These are phyloP conservation scores for Pseudohalonectria lignicola DNA, from an alignment of 2,329 filamentous ascomycete genomes.

Conservation along the genomic window DNA sequence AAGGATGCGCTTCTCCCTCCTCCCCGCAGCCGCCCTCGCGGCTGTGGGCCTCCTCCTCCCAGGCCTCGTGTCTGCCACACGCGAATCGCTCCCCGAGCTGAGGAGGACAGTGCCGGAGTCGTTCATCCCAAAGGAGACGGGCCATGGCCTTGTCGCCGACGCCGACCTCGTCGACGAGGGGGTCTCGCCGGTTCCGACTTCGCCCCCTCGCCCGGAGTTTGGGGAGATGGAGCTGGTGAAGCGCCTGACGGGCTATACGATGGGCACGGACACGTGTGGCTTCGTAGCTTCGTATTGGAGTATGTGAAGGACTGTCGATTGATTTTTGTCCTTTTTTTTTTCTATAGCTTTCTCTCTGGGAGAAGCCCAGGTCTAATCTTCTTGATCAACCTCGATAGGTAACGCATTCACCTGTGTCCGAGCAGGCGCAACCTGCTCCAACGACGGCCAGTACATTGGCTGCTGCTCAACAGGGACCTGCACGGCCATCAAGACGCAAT, in stretches of 20 bases:
- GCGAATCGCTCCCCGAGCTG: not conserved
- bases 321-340: not conserved
- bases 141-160: not conserved
- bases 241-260: not conserved
- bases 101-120: not conserved
- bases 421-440: not conserved
- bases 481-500: not conserved
- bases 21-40: too few relatives aligned
- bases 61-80: too few relatives aligned
- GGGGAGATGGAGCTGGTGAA: not conserved
- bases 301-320: not conserved
- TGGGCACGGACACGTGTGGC: not conserved
- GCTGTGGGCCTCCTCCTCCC: too few relatives aligned
- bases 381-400: not conserved
- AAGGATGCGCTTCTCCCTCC: too few relatives aligned
- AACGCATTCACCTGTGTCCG: not conserved
- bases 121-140: not conserved
- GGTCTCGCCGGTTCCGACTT: not conserved
- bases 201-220: not conserved
- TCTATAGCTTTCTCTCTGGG: not conserved
- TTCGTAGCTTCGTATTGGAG: not conserved
- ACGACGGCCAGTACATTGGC: not conserved
- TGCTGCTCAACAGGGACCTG: not conserved
- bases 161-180: not conserved
- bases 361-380: too few relatives aligned